phyloP scores from a whole-genome alignment of 768 basidiomycete genomes.

The Suillus paluster region DNA sequence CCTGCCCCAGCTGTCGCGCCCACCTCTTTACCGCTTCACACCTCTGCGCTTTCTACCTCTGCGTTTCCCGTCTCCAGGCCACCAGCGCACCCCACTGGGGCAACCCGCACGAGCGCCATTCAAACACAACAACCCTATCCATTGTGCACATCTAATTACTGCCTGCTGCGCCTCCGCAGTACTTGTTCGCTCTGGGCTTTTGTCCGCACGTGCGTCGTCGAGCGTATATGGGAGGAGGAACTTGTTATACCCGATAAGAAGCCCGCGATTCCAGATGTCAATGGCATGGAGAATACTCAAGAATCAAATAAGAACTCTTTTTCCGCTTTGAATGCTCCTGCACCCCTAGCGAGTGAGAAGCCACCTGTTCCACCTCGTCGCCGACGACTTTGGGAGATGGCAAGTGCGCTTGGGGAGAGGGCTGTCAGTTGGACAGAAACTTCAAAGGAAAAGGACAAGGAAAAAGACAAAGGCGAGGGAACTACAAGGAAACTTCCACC shows the following conservation, averaged over 20 bases:
- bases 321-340: not conserved
- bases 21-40: constrained; percentile 23
- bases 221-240: constrained; percentile 90
- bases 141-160: constrained; percentile 85
- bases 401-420: constrained; percentile 61
- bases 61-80: constrained; percentile 28
- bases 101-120: constrained; percentile 42
- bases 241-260: constrained; percentile 38
- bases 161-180: constrained; percentile 76
- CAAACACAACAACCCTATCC: constrained; percentile 53
- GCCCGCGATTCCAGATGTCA: constrained; percentile 19
- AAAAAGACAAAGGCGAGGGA: constrained; percentile 25
- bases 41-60: constrained; percentile 38
- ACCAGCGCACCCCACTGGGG: constrained; percentile 40
- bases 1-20: constrained; percentile 27
- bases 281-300: constrained; percentile 7
- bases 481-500: constrained; percentile 18
- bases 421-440: constrained; percentile 58
- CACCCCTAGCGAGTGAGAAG: constrained; percentile 35
- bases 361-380: constrained; percentile 69
- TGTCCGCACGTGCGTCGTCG: constrained; percentile 79
- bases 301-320: not conserved
- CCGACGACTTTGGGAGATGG: constrained; percentile 70
- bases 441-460: constrained; percentile 37
- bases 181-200: constrained; percentile 94